Conservation (phyloP, 192 early-diverging fungal genomes). For the Linnemannia zychae region DNA sequence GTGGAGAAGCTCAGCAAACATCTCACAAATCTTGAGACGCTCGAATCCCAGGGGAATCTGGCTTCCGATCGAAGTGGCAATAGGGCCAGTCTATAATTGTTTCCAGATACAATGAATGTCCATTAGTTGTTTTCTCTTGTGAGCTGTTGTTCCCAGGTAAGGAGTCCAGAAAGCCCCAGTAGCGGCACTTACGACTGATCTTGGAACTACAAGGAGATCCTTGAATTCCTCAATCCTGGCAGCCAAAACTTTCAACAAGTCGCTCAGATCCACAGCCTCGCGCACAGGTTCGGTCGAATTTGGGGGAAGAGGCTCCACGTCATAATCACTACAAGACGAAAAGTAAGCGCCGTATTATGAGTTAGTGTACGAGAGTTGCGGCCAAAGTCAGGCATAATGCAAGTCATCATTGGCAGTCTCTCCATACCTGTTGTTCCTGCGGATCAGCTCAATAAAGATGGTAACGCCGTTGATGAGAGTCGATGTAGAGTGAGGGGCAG, state of each 20-base stretch:
- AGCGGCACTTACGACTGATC: constrained; percentile 70
- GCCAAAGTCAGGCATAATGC: neutral
- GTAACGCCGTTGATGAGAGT: constrained; percentile 93
- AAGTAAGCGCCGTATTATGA: neutral
- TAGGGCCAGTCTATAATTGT: constrained; percentile 58
- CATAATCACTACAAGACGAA: constrained; percentile 42
- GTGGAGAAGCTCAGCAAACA: constrained; percentile 97
- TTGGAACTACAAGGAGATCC: constrained; percentile 76
- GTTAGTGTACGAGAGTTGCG: neutral
- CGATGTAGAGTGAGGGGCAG: constrained; percentile 84
- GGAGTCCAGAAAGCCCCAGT: neutral
- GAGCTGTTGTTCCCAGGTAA: neutral
- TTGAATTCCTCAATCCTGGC: constrained; percentile 81
- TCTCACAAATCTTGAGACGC: constrained; percentile 93
- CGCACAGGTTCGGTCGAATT: constrained; percentile 28
- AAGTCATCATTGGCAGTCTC: neutral
- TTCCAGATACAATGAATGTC: neutral
- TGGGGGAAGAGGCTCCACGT: constrained; percentile 38
- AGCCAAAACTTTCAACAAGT: constrained; percentile 88
- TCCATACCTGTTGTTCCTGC: constrained; percentile 91
- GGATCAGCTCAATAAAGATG: constrained; percentile 97
- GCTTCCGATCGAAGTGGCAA: constrained; percentile 82
- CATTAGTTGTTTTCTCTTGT: neutral
- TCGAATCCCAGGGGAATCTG: constrained; percentile 89
- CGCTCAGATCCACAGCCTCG: constrained; percentile 81